phyloP scores from a whole-genome alignment of 768 basidiomycete genomes.

The Cystobasidium tubakii region DNA sequence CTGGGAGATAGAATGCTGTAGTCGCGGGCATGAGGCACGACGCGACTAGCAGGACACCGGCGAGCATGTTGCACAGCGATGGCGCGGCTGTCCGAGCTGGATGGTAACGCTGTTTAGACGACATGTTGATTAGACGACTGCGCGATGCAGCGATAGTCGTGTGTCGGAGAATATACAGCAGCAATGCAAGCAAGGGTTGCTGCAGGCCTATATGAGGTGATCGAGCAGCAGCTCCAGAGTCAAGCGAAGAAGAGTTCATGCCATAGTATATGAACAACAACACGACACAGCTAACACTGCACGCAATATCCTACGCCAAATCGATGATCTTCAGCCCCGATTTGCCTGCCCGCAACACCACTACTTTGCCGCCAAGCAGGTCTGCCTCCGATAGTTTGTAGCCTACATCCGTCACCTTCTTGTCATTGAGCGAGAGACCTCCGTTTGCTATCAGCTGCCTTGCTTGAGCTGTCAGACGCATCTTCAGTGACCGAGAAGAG shows the following conservation, averaged over 20 bases:
- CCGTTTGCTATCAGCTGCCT: slow-evolving; percentile 59
- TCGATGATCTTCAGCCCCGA: slow-evolving; percentile 12
- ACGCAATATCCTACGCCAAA: background rate
- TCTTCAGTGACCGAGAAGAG: background rate
- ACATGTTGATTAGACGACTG: background rate
- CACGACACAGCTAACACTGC: background rate
- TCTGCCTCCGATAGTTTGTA: slow-evolving; percentile 50
- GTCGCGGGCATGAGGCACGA: slow-evolving; percentile 26
- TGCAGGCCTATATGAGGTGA: background rate
- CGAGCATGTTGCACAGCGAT: background rate
- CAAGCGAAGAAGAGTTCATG: no score
- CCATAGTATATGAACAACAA: background rate
- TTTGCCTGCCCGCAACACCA: slow-evolving; percentile 31
- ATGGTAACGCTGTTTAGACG: background rate
- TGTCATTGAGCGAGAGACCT: slow-evolving; percentile 69
- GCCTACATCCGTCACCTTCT: slow-evolving; percentile 55
- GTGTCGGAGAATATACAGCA: no score
- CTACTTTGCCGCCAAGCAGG: slow-evolving; percentile 15
- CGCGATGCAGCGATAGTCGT: background rate
- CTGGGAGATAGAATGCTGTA: slow-evolving; percentile 79
- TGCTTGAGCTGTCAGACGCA: slow-evolving; percentile 57
- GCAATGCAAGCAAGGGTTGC: background rate
- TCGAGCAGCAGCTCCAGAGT: background rate
- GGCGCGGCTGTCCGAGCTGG: background rate
- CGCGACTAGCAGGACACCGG: slow-evolving; percentile 23